Conservation (phyloP, 75 land plant species). For the Selaginella tamariscina region DNA sequence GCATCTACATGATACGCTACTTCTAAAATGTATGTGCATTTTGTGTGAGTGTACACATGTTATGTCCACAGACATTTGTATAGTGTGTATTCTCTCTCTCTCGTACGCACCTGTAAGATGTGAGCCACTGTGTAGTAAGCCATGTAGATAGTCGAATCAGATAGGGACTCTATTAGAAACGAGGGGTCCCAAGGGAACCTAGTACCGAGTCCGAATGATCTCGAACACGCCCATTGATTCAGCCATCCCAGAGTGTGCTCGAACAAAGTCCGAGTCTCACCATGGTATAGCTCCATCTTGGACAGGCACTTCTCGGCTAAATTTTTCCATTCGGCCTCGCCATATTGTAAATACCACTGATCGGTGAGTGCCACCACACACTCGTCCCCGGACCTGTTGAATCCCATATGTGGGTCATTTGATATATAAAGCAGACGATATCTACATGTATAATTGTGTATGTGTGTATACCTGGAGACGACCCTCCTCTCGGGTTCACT, state of each 20-base stretch:
- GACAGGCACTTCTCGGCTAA: constrained; percentile 49
- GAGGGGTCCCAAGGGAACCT: constrained; percentile 84
- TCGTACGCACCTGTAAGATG: constrained; percentile 45
- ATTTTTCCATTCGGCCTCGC: constrained; percentile 64
- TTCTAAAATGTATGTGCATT: too few species aligned
- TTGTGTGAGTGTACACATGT: too few species aligned
- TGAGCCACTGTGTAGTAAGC: constrained; percentile 87
- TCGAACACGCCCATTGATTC: constrained; percentile 86
- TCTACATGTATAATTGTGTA: too few species aligned
- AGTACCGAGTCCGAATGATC: constrained; percentile 88
- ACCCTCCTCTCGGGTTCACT: constrained; percentile 90
- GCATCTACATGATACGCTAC: too few species aligned
- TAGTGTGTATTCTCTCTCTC: too few species aligned
- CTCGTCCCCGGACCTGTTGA: constrained; percentile 93
- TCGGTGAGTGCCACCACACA: constrained; percentile 91
- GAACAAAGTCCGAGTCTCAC: constrained; percentile 63
- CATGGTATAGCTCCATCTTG: constrained; percentile 52
- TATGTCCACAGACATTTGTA: too few species aligned
- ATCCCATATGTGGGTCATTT: too few species aligned
- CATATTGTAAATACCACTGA: constrained; percentile 88
- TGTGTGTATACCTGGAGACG: too few species aligned
- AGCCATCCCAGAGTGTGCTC: constrained; percentile 83
- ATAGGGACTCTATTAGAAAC: constrained; percentile 75
- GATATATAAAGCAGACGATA: too few species aligned
- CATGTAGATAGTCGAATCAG: constrained; percentile 89